These are phyloP conservation scores for Trichosporon asahii DNA, from an alignment of 1,284 basidiomycete species.

Conservation along the genomic window DNA sequence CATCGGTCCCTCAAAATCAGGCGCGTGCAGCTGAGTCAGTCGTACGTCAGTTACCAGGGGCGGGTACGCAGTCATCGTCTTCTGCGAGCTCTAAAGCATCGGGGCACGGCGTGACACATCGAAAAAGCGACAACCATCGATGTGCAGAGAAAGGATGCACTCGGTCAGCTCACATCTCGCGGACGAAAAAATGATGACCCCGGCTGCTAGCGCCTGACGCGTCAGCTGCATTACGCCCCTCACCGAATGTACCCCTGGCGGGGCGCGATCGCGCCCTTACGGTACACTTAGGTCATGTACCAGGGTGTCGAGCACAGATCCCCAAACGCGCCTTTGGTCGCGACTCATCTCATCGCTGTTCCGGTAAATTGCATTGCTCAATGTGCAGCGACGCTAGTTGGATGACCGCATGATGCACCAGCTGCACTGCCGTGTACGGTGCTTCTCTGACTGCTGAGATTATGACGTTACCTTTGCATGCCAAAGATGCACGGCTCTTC, in stretches of 20 bases:
- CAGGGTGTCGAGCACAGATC: neutral
- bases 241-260: neutral
- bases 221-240: neutral
- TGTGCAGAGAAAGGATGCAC: neutral
- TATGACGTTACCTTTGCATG: neutral
- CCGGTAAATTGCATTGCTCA: neutral
- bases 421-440: too few relatives aligned
- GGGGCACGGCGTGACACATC: neutral
- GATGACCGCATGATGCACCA: neutral
- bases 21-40: slow-evolving; percentile 1
- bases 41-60: slow-evolving; percentile 1
- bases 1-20: slow-evolving; percentile 1
- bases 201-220: neutral
- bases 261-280: neutral
- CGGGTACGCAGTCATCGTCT: neutral
- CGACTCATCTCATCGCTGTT: neutral
- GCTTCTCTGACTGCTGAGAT: too few relatives aligned
- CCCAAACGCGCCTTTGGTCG: neutral
- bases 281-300: neutral
- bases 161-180: neutral
- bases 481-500: neutral
- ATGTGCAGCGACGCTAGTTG: too few relatives aligned
- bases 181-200: neutral
- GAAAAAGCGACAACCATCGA: neutral
- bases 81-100: neutral